Evolutionary conservation across 371 early-diverging fungal species (phyloP).

Genomic region (Mortierella sp.): DNA sequence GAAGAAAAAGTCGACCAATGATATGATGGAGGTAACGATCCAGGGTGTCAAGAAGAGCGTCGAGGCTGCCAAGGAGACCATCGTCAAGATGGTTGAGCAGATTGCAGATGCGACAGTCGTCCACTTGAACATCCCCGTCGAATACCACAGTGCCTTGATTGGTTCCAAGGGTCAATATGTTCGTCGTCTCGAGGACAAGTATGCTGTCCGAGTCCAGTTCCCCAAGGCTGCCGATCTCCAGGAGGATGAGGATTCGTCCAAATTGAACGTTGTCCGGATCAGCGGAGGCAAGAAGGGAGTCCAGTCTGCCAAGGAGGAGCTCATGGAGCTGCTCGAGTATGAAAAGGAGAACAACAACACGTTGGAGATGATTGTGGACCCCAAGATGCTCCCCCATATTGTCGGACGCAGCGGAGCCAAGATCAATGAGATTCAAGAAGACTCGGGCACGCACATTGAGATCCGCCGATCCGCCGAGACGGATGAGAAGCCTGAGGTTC

Average conservation of each 20-base stretch:
- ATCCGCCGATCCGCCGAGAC: conserved; percentile 55
- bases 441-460: conserved; percentile 73
- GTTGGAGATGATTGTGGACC: conserved; percentile 64
- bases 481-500: conserved; percentile 53
- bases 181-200: conserved; percentile 84
- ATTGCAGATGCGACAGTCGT: conserved; percentile 79
- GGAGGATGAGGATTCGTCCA: conserved; percentile 57
- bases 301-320: conserved; percentile 76
- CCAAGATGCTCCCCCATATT: conserved; percentile 70
- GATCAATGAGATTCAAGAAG: conserved; percentile 73
- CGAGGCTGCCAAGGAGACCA: conserved; percentile 76
- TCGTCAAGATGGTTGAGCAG: conserved; percentile 73
- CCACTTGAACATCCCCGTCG: conserved; percentile 69
- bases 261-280: conserved; percentile 71
- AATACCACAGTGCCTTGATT: conserved; percentile 80
- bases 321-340: conserved; percentile 80
- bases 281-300: conserved; percentile 83
- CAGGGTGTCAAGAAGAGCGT: conserved; percentile 86
- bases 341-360: conserved; percentile 76
- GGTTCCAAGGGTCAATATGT: conserved; percentile 83
- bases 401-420: conserved; percentile 78
- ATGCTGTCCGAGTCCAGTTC: conserved; percentile 80
- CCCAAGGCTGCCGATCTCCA: conserved; percentile 63
- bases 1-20: conserved; percentile 54
- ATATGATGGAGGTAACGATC: conserved; percentile 74